Evolutionary conservation across 2,329 filamentous ascomycete genomes (phyloP), one percentile per base, ranked within the genome.

Genomic region (Byssoonygena ceratinophila): DNA sequence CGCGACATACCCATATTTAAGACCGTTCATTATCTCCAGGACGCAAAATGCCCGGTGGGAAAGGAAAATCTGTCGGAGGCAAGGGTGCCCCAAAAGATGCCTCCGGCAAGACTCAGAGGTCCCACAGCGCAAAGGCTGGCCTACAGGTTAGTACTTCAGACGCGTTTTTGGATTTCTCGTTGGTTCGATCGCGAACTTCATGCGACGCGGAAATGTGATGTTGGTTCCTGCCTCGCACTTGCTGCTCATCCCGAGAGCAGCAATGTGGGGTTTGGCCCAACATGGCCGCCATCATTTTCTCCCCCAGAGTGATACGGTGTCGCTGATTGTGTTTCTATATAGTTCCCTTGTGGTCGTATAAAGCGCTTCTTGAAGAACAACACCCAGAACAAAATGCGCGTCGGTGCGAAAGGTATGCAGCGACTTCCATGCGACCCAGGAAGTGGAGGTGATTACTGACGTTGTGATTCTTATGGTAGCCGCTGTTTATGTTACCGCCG

Each of bases 351-450:
- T 71, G 92, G 92, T 75, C 92, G 92, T 84, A 92, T 98, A 74
- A 98, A 98, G 85, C 90, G 92, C 76, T 97, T 97, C 77, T 79
- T 98, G 69, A 96, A 97, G 82, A 89, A 88, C 73, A 96, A 96
- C 76, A 97, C 92, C 46, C 92, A 97, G 71, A 94, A 96, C 76
- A 97, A 97, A 79, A 97, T 96, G 87, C 91, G 92, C 74, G 94
- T 98, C 61, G 92, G 92, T 64, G 92, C 91, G 67, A 97, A 97
- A 79, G 74, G 74, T 77, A 69, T 48, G 64, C 46, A 29, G 27
- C n/a, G 37, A 16, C 20, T 34, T 32, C 25, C 7, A 20, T 5
- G 36, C 23, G n/a, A n/a, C n/a, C n/a, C n/a, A n/a, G n/a, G n/a
- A n/a, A n/a, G n/a, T n/a, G n/a, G n/a, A n/a, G n/a, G n/a, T n/a